Percentiles rank a stretch among this genome's conserved stretches.
Conservation (phyloP, 306 rosid species). For the Gastrolobium villosum region DNA sequence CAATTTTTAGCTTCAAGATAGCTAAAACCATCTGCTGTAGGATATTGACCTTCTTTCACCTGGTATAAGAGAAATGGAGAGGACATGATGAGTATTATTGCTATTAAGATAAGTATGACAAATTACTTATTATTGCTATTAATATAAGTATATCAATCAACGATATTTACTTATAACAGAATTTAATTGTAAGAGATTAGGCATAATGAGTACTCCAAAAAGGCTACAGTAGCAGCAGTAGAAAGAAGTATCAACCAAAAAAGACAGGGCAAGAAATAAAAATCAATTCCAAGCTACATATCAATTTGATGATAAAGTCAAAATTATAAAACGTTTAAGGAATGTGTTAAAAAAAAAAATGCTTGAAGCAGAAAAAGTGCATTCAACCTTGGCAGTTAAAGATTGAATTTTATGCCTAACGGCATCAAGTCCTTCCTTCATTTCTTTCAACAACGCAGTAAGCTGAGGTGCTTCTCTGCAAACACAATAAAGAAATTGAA, state of each 20-base stretch:
- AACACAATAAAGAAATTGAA: constrained; percentile 10
- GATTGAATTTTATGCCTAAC: constrained; percentile 72
- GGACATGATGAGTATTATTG: neutral
- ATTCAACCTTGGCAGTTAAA: constrained; percentile 71
- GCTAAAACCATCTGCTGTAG: constrained; percentile 81
- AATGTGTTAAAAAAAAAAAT: neutral
- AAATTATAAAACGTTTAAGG: neutral
- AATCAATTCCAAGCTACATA: neutral
- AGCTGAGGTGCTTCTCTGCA: constrained; percentile 73
- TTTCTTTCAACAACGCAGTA: constrained; percentile 73
- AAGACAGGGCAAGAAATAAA: neutral
- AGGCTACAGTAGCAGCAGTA: neutral
- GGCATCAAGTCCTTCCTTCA: constrained; percentile 82
- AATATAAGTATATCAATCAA: constrained; percentile 10
- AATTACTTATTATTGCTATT: neutral
- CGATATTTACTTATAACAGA: neutral
- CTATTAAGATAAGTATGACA: constrained; percentile 2
- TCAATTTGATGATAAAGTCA: neutral
- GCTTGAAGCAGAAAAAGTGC: neutral
- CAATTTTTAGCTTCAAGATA: constrained; percentile 91
- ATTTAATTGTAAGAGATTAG: neutral
- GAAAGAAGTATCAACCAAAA: neutral
- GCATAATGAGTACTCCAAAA: neutral
- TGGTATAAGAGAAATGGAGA: constrained; percentile 43
- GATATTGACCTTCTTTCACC: constrained; percentile 74